phyloP scores from a whole-genome alignment of 2,329 filamentous ascomycete genomes.

The Byssoonygena ceratinophila region DNA sequence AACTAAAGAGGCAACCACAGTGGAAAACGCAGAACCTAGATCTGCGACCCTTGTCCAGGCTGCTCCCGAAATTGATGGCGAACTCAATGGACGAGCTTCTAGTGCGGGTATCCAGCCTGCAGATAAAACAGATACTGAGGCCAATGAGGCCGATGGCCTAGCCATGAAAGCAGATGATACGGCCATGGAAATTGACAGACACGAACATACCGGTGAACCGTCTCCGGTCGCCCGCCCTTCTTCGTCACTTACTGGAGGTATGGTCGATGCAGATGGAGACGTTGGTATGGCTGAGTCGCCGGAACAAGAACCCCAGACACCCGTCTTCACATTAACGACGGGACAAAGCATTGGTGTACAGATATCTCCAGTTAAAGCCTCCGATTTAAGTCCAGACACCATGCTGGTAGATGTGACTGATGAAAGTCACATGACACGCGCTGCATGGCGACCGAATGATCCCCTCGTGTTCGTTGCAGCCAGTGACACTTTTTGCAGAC shows the following conservation, averaged over 20 bases:
- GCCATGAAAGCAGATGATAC: slow-evolving; percentile 26
- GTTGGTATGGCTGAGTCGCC: slow-evolving; percentile 30
- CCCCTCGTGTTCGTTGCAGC: slow-evolving; percentile 33
- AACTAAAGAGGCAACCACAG: not conserved
- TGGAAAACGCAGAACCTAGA: not conserved
- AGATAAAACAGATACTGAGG: not conserved
- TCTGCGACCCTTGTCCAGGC: slow-evolving; percentile 22
- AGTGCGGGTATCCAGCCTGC: slow-evolving; percentile 19
- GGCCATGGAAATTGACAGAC: slow-evolving; percentile 35
- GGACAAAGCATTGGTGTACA: slow-evolving; percentile 40
- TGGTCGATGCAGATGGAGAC: slow-evolving; percentile 37
- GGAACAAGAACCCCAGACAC: slow-evolving; percentile 25
- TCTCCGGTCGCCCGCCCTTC: slow-evolving; percentile 12
- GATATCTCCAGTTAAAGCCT: slow-evolving; percentile 39
- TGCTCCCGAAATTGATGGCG: slow-evolving; percentile 21
- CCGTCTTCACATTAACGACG: slow-evolving; percentile 33
- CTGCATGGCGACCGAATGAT: slow-evolving; percentile 38
- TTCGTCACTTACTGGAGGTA: slow-evolving; percentile 18
- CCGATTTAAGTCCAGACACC: slow-evolving; percentile 38
- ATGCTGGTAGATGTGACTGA: slow-evolving; percentile 31
- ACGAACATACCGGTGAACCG: slow-evolving; percentile 22
- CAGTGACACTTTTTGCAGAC: slow-evolving; percentile 36
- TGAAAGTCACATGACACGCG: slow-evolving; percentile 32
- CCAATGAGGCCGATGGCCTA: not conserved
- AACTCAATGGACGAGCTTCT: not conserved